Percentiles rank a stretch among this genome's conserved stretches.
phyloP scores from a whole-genome alignment of 2,329 filamentous ascomycete genomes.

The Cytospora chrysosperma region DNA sequence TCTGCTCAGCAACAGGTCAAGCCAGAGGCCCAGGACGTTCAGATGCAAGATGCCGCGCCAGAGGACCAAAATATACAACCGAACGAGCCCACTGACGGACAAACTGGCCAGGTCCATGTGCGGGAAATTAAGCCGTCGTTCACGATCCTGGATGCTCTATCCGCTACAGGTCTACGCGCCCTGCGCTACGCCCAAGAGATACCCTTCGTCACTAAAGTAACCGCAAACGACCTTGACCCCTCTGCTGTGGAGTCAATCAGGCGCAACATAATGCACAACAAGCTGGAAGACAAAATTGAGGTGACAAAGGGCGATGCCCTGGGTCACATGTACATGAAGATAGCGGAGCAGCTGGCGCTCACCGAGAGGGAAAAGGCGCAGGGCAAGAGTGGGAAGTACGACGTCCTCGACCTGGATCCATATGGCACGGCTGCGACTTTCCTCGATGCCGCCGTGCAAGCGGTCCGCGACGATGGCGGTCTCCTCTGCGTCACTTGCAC shows the following conservation, averaged over 20 bases:
- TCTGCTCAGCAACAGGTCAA: neutral
- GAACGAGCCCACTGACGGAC: conserved; percentile 4
- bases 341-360: conserved; percentile 54
- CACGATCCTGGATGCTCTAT: conserved; percentile 91
- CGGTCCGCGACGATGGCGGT: conserved; percentile 79
- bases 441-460: conserved; percentile 85
- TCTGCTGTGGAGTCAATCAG: conserved; percentile 78
- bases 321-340: conserved; percentile 81
- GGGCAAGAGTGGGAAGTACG: conserved; percentile 59
- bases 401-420: conserved; percentile 94
- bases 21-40: neutral
- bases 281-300: conserved; percentile 66
- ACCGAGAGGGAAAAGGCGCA: conserved; percentile 38
- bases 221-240: conserved; percentile 83
- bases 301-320: conserved; percentile 81
- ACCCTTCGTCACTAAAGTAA: conserved; percentile 76
- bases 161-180: conserved; percentile 87
- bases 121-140: conserved; percentile 50
- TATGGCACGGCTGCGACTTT: conserved; percentile 94
- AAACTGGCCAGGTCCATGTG: conserved; percentile 12
- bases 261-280: conserved; percentile 82
- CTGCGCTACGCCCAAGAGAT: conserved; percentile 90
- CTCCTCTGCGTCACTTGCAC: conserved; percentile 95
- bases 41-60: neutral
- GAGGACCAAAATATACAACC: neutral